Percentiles rank a stretch among this genome's conserved stretches.
Conservation (phyloP, 768 basidiomycete genomes). For the Leccinum rimulosum region DNA sequence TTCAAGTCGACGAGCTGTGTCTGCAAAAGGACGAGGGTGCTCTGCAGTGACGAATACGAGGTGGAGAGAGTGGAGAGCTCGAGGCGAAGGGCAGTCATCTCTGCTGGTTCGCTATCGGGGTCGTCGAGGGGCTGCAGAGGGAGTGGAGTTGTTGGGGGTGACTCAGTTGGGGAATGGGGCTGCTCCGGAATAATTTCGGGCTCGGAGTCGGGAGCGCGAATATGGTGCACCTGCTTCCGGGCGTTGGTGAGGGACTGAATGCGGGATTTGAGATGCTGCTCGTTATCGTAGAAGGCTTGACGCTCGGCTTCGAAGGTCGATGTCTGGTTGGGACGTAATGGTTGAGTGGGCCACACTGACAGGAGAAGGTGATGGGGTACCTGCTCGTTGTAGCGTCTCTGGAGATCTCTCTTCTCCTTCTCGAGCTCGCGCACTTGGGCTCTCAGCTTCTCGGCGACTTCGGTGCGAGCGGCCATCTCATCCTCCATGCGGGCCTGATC, state of each 20-base stretch:
- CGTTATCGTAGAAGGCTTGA: slow-evolving; percentile 89
- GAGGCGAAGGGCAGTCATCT: slow-evolving; percentile 79
- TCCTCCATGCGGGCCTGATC: slow-evolving; percentile 81
- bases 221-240: slow-evolving; percentile 50
- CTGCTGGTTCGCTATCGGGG: slow-evolving; percentile 74
- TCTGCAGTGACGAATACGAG: slow-evolving; percentile 80
- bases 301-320: slow-evolving; percentile 88
- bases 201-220: slow-evolving; percentile 36
- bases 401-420: slow-evolving; percentile 81
- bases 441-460: slow-evolving; percentile 80
- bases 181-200: slow-evolving; percentile 42
- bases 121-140: slow-evolving; percentile 53
- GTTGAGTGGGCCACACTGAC: slow-evolving; percentile 13
- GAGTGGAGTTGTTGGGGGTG: slow-evolving; percentile 20
- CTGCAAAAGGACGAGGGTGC: slow-evolving; percentile 80
- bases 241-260: slow-evolving; percentile 76
- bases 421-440: slow-evolving; percentile 81
- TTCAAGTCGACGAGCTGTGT: slow-evolving; percentile 85
- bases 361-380: slow-evolving; percentile 35
- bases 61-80: slow-evolving; percentile 87
- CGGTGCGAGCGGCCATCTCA: slow-evolving; percentile 78
- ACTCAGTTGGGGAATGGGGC: slow-evolving; percentile 25
- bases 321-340: slow-evolving; percentile 46
- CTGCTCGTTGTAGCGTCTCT: slow-evolving; percentile 87
- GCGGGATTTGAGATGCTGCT: slow-evolving; percentile 89